Evolutionary conservation across 1,284 basidiomycete species (phyloP), one percentile per base, ranked within the genome.

Genomic region (Ceratobasidium sp.): DNA sequence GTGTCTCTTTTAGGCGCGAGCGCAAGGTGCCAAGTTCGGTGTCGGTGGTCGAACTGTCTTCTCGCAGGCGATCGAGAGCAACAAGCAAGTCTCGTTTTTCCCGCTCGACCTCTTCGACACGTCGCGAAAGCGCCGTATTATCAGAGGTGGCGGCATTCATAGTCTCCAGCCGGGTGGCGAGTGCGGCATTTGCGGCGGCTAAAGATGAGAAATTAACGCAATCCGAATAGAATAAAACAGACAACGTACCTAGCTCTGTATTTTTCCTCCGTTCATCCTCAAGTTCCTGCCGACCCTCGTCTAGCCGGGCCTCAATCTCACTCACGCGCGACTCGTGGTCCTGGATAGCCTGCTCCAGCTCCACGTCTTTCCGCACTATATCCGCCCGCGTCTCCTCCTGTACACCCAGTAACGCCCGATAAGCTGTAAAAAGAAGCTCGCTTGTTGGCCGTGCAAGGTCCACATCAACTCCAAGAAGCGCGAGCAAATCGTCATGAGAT

Each of bases 31-130:
- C 87, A 6, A 94, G 88, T 81, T 92, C 89, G 17, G 87, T 81
- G 63, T 86, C 85, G 39, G 68, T 71, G 37, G 26, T 15, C 13
- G 49, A 37, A 31, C 33, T 42, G 79, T 94, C 93, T 79, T 92
- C 89, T 82, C 92, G 91, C 76, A 93, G 82, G 69, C 92, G 87
- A 82, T 90, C 92, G 11, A 94, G 88, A 31, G 93, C 90, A 49
- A 86, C 87, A 49, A 95, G 85, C 66, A 95, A 86, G 78, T 94
- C 92, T 35, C 92, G 88, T 82, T 94, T 95, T 85, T 95, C 94
- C 60, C 90, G 87, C 79, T 94, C 92, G 0, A 88, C 87, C 80
- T 94, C 91, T 5, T 92, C 90, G 3, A 92, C 85, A 47, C 89
- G 88, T 75, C 84, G 86, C 79, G 87, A 89, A 49, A 93, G 82